These are phyloP conservation scores for Mycena belliarum DNA, from an alignment of 768 basidiomycete genomes.

Conservation along the genomic window DNA sequence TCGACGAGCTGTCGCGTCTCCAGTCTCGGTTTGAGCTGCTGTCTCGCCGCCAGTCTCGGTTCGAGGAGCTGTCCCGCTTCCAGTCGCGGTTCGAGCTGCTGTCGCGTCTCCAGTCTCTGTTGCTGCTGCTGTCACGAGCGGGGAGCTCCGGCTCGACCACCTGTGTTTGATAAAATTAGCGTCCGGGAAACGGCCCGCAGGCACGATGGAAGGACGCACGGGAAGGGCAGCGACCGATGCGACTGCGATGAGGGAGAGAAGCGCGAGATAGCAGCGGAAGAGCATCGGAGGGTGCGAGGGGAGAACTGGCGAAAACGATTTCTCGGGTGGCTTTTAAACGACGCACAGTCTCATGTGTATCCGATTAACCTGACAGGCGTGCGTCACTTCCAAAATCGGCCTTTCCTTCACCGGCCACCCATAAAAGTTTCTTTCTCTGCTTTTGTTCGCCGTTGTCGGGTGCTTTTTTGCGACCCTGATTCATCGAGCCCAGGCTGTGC, in stretches of 20 bases:
- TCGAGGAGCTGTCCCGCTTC: constrained; percentile 15
- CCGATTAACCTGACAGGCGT: too few relatives aligned
- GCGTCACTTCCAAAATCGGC: too few relatives aligned
- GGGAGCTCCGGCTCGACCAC: constrained; percentile 23
- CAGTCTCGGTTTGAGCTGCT: constrained; percentile 21
- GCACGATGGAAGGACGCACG: constrained; percentile 29
- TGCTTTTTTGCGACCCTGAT: too few relatives aligned
- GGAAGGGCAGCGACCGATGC: constrained; percentile 38
- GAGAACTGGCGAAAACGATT: constrained; percentile 16
- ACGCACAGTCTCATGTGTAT: not conserved
- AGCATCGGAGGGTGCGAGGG: constrained; percentile 27
- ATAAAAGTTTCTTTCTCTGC: too few relatives aligned
- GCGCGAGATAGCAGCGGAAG: constrained; percentile 34
- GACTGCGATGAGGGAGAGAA: constrained; percentile 36
- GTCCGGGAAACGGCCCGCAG: not conserved
- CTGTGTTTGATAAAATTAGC: too few relatives aligned
- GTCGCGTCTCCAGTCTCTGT: constrained; percentile 23
- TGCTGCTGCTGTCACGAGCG: constrained; percentile 15
- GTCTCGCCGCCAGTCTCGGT: constrained; percentile 20
- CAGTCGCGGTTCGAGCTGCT: constrained; percentile 11
- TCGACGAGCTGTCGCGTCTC: constrained; percentile 18
- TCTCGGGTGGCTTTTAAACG: constrained; percentile 4
- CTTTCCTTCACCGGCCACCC: too few relatives aligned
- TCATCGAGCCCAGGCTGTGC: too few relatives aligned
- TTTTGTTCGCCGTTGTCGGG: too few relatives aligned